Evolutionary conservation across 2,329 filamentous ascomycete genomes (phyloP).

Genomic region (Pyrenochaeta sp.): DNA sequence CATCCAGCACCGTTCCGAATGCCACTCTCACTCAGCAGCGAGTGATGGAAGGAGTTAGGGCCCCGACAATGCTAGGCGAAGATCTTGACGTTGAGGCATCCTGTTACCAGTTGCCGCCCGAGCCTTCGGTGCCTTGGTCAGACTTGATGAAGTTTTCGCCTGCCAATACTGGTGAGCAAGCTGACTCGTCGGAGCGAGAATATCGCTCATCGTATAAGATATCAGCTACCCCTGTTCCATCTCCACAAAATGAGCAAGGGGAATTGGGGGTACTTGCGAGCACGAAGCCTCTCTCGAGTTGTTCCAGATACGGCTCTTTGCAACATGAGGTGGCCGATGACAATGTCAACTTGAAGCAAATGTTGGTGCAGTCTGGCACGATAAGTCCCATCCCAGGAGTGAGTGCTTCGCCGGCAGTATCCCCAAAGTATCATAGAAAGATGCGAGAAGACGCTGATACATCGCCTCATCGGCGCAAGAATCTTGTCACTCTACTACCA

Average conservation of each 20-base stretch:
- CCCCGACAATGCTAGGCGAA: constrained; percentile 34
- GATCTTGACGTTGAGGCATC: constrained; percentile 18
- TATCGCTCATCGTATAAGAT: neutral
- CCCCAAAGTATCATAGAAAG: neutral
- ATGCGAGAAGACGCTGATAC: neutral
- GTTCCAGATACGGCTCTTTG: constrained; percentile 9
- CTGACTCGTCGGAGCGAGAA: constrained; percentile 14
- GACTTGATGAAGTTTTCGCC: constrained; percentile 40
- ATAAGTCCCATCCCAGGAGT: too few relatives aligned
- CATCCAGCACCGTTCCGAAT: constrained; percentile 54
- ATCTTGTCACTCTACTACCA: neutral
- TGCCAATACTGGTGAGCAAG: constrained; percentile 15
- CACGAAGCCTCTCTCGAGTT: constrained; percentile 7
- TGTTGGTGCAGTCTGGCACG: neutral
- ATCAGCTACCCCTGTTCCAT: neutral
- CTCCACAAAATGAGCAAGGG: neutral
- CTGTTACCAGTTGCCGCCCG: constrained; percentile 27
- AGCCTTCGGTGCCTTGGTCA: constrained; percentile 49
- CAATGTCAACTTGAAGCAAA: neutral
- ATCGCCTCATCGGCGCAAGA: constrained; percentile 10
- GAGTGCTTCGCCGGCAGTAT: neutral
- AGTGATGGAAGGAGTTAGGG: constrained; percentile 47
- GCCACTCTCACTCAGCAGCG: constrained; percentile 52
- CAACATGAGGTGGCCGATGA: constrained; percentile 2
- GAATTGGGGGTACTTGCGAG: constrained; percentile 10